Conservation (phyloP, 1,139 yeast genomes). For the Hanseniaspora sp. region DNA sequence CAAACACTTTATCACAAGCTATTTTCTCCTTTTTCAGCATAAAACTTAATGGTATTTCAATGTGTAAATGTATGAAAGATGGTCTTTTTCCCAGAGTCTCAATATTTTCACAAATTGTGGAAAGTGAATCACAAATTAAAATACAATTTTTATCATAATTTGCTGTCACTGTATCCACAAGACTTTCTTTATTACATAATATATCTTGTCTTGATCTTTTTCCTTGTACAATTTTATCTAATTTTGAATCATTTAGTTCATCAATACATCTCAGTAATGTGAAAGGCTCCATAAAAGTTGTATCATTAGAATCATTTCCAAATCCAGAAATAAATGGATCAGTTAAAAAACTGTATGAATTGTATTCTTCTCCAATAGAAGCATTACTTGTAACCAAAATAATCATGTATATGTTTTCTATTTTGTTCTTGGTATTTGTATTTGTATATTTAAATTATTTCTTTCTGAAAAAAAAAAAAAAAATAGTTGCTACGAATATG, state of each 20-base stretch:
- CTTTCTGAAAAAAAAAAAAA: no score
- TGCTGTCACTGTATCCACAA: conserved; percentile 55
- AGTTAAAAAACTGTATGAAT: not conserved
- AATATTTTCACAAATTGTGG: conserved; percentile 32
- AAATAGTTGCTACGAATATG: no score
- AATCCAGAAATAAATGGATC: conserved; percentile 15
- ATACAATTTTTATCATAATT: conserved; percentile 62
- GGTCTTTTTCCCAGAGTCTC: conserved; percentile 59
- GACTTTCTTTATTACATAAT: conserved; percentile 27
- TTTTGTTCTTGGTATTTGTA: no score
- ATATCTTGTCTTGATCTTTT: not conserved
- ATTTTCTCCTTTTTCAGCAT: conserved; percentile 20
- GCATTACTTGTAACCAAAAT: conserved; percentile 13
- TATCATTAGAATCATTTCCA: not conserved
- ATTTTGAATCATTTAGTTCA: not conserved
- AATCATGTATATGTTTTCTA: conserved; percentile 3
- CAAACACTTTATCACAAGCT: conserved; percentile 21
- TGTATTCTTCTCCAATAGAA: not conserved
- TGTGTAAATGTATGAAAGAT: conserved; percentile 67
- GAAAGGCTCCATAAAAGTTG: not conserved
- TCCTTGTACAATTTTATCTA: not conserved
- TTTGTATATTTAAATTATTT: no score
- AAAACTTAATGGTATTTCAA: conserved; percentile 60
- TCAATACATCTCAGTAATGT: not conserved
- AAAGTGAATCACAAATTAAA: conserved; percentile 39